Base-by-base conservation (phyloP, 129 eudicot genomes). In the Sambucus nigra region DNA sequence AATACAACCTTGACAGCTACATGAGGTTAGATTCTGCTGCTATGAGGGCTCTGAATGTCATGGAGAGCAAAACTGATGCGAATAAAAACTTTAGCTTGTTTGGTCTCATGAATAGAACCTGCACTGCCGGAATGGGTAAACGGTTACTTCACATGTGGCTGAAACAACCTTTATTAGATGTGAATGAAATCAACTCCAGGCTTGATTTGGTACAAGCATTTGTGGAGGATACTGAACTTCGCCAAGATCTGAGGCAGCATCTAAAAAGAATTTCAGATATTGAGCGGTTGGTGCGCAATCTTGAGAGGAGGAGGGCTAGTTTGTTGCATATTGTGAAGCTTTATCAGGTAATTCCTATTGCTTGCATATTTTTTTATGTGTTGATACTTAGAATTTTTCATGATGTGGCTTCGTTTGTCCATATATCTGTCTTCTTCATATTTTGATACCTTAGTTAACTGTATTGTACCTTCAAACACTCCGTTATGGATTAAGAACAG, bases 11-110 rank as follows among this genome's bases (percentile, higher is more conserved):
- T 51, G 71, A 77, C 64, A 86, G 69, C 68, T 91, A 62, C 69
- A 91, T 91, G 99, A 82, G 99, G 66, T 69, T 91, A 70, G 95
- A 91, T 66, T 86, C 99, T 69, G 99, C 99, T 64, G 99, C 98
- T 28, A 77, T 91, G 89, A 72, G 80, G 77, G 98, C 98, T 39
- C 58, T 91, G 50, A 85, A 91, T 80, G 95, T 91, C 29, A 81
- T 86, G 98, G 95, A 91, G 78, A 91, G 95, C 88, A 91, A 91
- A 63, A 73, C 86, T 53, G 94, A 91, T 65, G 94, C 94, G 24
- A 91, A 91, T 69, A 86, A 91, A 50, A 91, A 77, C 54, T 91
- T 86, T 59, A 91, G 99, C 59, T 77, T 91, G 60, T 86, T 91
- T 68, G 99, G 95, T 59, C 82, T 91, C 18, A 74, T 91, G 87